Base-by-base conservation (phyloP, 75 land plant genomes). In the Azolla pinnata region DNA sequence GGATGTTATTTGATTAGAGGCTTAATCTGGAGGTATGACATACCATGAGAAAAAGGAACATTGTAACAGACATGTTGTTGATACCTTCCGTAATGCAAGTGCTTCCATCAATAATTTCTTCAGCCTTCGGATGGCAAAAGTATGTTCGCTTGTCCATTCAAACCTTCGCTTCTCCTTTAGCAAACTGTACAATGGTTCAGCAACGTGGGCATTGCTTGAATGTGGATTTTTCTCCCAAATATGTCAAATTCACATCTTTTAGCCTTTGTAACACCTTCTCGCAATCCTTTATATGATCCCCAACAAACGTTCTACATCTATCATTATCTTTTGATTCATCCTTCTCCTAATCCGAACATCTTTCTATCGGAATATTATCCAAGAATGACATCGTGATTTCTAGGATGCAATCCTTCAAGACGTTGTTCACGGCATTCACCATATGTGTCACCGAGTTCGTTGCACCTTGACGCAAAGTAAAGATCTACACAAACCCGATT, bases 351-450 rank as follows among this genome's bases (percentile, higher is more conserved):
- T 8, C 53, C n/a, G 5, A 8, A 51, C 53, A 51, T 8, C 53
- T n/a, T 51, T 51, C n/a, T 9, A 51, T 51, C n/a, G 53, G 53
- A 9, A 51, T 8, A 18, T 51, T 8, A 24, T 51, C 53, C n/a
- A 19, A 5, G 19, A 19, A 51, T 5, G 53, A 18, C 19, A 51
- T 51, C n/a, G 53, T 51, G n/a, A 38, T 38, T n/a, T n/a, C n/a
- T n/a, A n/a, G n/a, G 42, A 46, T 46, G 2, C n/a, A 46, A 17
- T 46, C 17, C 12, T 14, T 4, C 17, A 46, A 46, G 3, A 14
- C 17, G 4, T 4, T 4, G 21, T 46, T 46, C 56, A 54, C 27
- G 2, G 8, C 56, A 54, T 54, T 54, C 56, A 54, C 27, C 56
- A 54, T 54, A 16, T 54, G 32, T 2, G 56, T 28, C 17, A 54